Evolutionary conservation across 2,329 filamentous ascomycete species (phyloP), one percentile per base, ranked within the genome.

Genomic region (Thielaviopsis ethacetica): DNA sequence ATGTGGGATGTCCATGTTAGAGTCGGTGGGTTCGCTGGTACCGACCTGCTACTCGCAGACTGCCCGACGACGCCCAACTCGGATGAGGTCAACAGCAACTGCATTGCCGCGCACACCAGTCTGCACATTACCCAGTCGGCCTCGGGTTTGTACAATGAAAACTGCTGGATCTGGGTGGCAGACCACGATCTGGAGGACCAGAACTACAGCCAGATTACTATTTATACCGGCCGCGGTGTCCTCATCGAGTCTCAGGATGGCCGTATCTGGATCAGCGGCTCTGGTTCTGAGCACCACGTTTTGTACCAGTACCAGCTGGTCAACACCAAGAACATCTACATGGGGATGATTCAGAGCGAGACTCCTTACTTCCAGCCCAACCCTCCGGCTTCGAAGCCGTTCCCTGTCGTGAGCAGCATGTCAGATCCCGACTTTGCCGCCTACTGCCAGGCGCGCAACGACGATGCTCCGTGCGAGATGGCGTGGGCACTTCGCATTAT

Each of bases 1-100:
- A 76, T 85, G 69, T 91, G 86, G 86, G 87, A 91, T 66, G 80
- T 85, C 12, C 86, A 91, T 70, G 80, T 86, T 66, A 83, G 87
- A 63, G 78, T 91, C 56, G 86, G 85, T 63, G 87, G 86, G 2
- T 82, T 81, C 56, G 79, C 82, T 1, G 86, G 86, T 41, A 87
- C 85, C 17, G 73, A 83, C 49, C 76, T 88, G 7, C 82, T 86
- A 67, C 78, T 81, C 13, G 76, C 81, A 61, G 79, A 81, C 58
- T 93, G 87, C 68, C 71, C 76, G 61, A 88, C 85, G 69, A 67
- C 72, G 53, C 67, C 74, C 5, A 58, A 62, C 6, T 62, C 65
- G 9, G 44, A 58, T 2, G 54, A 57, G 9, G 57, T 66, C 66
- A 67, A 63, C 58, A 51, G 65, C 19, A 66, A 68, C 57, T 75